phyloP scores from a whole-genome alignment of 257 asterid genomes.

The Cordia subcordata region DNA sequence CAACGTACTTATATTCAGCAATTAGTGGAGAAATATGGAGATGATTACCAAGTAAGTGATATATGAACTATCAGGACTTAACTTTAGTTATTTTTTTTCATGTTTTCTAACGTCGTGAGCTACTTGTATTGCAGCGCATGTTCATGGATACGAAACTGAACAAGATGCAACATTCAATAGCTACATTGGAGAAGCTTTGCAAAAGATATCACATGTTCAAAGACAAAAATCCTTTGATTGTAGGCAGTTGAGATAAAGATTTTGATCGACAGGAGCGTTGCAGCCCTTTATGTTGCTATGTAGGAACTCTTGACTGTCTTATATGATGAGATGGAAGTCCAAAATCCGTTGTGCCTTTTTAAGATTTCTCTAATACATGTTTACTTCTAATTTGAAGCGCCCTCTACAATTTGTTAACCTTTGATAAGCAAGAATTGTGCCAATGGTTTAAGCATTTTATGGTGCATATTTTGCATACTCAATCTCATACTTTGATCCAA shows the following conservation, averaged over 20 bases:
- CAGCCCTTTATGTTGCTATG: neutral
- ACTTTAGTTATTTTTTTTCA: neutral
- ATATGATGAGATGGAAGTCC: neutral
- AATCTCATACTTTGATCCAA: neutral
- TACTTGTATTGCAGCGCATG: constrained; percentile 65
- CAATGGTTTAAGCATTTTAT: no score
- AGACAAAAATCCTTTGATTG: constrained; percentile 64
- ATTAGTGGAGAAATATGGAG: constrained; percentile 77
- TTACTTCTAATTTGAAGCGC: neutral
- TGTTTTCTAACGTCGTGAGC: neutral
- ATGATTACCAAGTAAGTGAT: constrained; percentile 61
- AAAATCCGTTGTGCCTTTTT: no score
- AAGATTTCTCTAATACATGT: neutral
- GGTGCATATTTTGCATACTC: neutral
- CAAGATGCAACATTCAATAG: constrained; percentile 86
- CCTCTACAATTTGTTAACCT: neutral
- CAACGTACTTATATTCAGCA: constrained; percentile 62
- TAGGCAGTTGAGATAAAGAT: constrained; percentile 28
- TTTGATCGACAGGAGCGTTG: neutral
- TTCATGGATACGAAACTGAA: constrained; percentile 85
- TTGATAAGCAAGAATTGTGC: no score
- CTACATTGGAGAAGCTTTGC: constrained; percentile 78
- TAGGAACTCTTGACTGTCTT: no score
- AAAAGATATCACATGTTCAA: constrained; percentile 56
- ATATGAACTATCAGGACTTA: neutral